phyloP scores from a whole-genome alignment of 2,329 filamentous ascomycete genomes.

The Colletotrichum sublineola region DNA sequence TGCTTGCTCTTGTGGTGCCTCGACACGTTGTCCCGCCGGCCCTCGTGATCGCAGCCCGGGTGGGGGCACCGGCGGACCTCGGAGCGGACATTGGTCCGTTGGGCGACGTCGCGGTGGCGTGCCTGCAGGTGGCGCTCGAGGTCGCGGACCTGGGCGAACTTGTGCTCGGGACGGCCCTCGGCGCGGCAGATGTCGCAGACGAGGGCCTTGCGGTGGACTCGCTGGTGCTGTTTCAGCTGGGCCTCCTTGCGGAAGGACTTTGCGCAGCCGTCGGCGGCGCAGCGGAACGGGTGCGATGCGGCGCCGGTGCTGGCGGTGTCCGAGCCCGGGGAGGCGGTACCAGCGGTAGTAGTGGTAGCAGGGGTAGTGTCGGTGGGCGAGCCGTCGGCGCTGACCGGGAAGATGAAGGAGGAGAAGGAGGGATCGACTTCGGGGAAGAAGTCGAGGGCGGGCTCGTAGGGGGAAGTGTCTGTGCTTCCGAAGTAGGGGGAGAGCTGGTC shows the following conservation, averaged over 20 bases:
- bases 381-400: slow-evolving; percentile 17
- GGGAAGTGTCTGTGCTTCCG: slow-evolving; percentile 38
- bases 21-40: slow-evolving; percentile 43
- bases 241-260: slow-evolving; percentile 43
- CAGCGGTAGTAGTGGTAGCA: background rate
- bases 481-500: slow-evolving; percentile 36
- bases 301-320: slow-evolving; percentile 20
- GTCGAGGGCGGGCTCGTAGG: slow-evolving; percentile 33
- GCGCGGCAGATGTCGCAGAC: slow-evolving; percentile 41
- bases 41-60: slow-evolving; percentile 41
- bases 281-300: slow-evolving; percentile 25
- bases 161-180: slow-evolving; percentile 41
- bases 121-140: slow-evolving; percentile 44
- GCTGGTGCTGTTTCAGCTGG: slow-evolving; percentile 44
- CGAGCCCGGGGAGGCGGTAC: slow-evolving; percentile 21
- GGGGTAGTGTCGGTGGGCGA: slow-evolving; percentile 18
- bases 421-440: slow-evolving; percentile 25
- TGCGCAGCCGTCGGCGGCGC: slow-evolving; percentile 40
- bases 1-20: slow-evolving; percentile 44
- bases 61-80: slow-evolving; percentile 42
- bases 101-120: slow-evolving; percentile 40
- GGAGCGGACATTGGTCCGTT: slow-evolving; percentile 39
- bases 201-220: slow-evolving; percentile 43
- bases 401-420: slow-evolving; percentile 1
- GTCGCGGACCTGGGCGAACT: slow-evolving; percentile 44